A percentile compares a stretch with the other conserved stretches of the same genome.
Conservation (phyloP, 2,329 filamentous ascomycete genomes). For the Xylaria polymorpha region DNA sequence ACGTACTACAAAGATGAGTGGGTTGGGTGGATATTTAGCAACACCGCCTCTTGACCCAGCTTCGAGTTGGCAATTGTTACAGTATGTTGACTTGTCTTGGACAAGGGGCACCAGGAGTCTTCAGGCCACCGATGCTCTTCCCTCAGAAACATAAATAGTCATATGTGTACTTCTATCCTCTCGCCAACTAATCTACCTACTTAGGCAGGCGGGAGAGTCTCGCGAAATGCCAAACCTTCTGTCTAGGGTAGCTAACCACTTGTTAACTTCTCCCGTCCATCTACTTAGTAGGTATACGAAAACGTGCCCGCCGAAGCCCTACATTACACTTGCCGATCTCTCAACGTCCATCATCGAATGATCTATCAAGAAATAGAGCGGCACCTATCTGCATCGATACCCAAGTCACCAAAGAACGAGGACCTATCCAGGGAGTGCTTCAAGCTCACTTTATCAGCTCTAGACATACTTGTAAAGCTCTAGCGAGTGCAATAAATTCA, state of each 20-base stretch:
- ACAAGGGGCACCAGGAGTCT: not conserved
- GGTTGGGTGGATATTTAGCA: not conserved
- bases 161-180: not conserved
- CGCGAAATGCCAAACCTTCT: too few species aligned
- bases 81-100: too few species aligned
- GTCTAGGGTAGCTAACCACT: not conserved
- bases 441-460: not conserved
- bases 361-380: not conserved
- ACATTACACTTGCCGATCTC: not conserved
- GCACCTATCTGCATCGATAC: conserved; percentile 26
- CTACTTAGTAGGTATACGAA: not conserved
- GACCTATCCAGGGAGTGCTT: not conserved
- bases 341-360: not conserved
- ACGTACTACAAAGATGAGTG: conserved; percentile 5
- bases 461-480: not conserved
- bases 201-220: not conserved
- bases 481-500: not conserved
- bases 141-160: not conserved
- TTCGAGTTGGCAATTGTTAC: not conserved
- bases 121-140: not conserved
- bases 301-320: not conserved
- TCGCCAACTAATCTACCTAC: not conserved
- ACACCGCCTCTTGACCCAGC: not conserved
- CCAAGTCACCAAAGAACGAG: conserved; percentile 4
- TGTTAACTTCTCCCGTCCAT: not conserved